Base-by-base conservation (phyloP, 176 grass and related monocot species). In the Triticum monococcum region DNA sequence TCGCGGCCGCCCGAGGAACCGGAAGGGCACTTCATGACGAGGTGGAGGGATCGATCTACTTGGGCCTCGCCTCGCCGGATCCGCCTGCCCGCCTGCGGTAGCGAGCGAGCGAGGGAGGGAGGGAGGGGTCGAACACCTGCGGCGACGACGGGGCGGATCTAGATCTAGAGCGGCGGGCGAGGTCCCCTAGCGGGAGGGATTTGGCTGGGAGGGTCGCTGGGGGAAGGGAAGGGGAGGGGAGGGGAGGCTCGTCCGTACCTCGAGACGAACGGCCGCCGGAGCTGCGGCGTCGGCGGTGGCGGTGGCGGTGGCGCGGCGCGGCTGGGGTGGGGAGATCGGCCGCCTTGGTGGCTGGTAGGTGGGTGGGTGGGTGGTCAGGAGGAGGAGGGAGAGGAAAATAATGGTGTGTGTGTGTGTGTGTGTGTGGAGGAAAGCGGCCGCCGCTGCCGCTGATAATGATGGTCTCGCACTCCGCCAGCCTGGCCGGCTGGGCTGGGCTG, bases 1-100 rank as follows among this genome's bases (percentile, higher is more conserved):
- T 67, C 68, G 8, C 75, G 61, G 28, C 84, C 79, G 50, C 45
- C 78, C 23, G 78, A 71, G 26, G 83, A 35, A 82, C 75, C 88
- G 8, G 83, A 70, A n/a, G 26, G 71, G 25, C 50, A 24, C 38
- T 82, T 82, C 88, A 90, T 90, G 83, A 22, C 22, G 3, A 0
- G 0, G 54, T 5, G 0, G 56, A 0, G 23, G 22, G 13, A 28
- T 12, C 9, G 5, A 79, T 32, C 70, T 81, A 72, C 79, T 65
- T 40, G 38, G 9, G 9, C 38, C 38, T 9, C 35, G 35, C 35
- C 35, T 36, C 31, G 32, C 41, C 45, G 26, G 30, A 82, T 60
- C 41, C 8, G 30, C 60, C 75, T 66, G 81, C 35, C 40, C 1
- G 40, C 8, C 38, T 41, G 38, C 38, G 38, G 36, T 37, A 37